Evolutionary conservation across 768 basidiomycete species (phyloP), one percentile per base, ranked within the genome.

Genomic region (Psilocybe sp.): DNA sequence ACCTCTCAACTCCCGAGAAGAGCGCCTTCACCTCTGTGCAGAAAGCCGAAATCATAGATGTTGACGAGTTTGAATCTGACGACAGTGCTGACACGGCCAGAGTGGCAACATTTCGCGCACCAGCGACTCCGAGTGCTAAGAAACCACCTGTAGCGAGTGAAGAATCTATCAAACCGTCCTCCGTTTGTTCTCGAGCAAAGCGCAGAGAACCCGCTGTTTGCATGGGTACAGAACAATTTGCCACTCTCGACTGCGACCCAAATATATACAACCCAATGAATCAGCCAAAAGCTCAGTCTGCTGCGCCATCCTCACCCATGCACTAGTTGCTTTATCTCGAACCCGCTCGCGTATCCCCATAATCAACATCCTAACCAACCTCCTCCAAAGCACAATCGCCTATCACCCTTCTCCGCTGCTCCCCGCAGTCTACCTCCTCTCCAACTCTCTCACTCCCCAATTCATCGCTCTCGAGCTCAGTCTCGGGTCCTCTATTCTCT

Each of bases 371-470:
- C 67, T 91, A 49, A 85, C 85, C 34, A 96, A 95, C 58, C 76
- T 86, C 23, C 66, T 96, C 8, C 84, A 87, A 23, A 76, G 80
- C 16, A 75, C 96, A 46, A 74, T 84, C 52, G 63, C 70, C 35
- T 78, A 82, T 56, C 81, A 92, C 58, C 80, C 89, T 0, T 47
- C 73, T 16, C 87, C 89, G 36, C 77, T 96, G 38, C 69, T 87
- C 40, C 78, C 89, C n/a, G 76, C 88, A 33, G 69, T 92, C 6
- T 93, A 92, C 63, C 79, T 93, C 16, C 72, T 93, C 31, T 91
- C 91, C 11, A 94, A 92, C 64, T 80, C 87, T 16, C 74, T 93
- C 33, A 75, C 81, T 1, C 88, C 91, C 15, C 79, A 87, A 0
- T 94, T 92, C 68, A 73, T 79, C 41, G 72, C 83, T 13, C 66